A percentile compares a stretch with the other conserved stretches of the same genome.
phyloP scores from a whole-genome alignment of 2,329 filamentous ascomycete species.

The Sporothrix euskadiensis region DNA sequence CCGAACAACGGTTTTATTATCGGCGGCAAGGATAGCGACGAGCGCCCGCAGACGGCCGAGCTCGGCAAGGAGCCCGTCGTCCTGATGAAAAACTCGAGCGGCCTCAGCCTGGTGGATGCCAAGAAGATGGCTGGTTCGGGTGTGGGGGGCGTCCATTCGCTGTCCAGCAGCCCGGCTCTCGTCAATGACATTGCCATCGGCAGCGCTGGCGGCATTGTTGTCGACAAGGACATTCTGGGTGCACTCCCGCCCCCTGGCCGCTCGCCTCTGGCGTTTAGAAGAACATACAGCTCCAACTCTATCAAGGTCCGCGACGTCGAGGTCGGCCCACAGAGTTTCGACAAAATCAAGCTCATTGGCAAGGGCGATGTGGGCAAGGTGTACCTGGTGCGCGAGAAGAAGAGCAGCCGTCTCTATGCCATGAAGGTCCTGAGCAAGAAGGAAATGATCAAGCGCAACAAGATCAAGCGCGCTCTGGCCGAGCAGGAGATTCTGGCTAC shows the following conservation, averaged over 20 bases:
- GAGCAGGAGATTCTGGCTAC: constrained; percentile 98
- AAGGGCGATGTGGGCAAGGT: constrained; percentile 99
- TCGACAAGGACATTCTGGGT: constrained; percentile 55
- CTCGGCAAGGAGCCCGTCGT: constrained; percentile 78
- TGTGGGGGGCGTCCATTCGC: background rate
- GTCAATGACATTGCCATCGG: constrained; percentile 37
- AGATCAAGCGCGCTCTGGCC: constrained; percentile 96
- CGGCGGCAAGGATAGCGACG: constrained; percentile 45
- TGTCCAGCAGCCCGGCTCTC: constrained; percentile 18
- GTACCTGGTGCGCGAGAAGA: constrained; percentile 96
- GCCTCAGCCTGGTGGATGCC: constrained; percentile 50
- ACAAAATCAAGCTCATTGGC: constrained; percentile 99
- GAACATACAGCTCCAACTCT: constrained; percentile 98
- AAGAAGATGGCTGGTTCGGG: constrained; percentile 41
- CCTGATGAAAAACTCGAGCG: constrained; percentile 54
- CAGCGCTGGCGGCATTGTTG: constrained; percentile 23
- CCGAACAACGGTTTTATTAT: background rate
- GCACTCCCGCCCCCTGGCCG: constrained; percentile 68
- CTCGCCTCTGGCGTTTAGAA: constrained; percentile 74
- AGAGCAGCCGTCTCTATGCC: constrained; percentile 89
- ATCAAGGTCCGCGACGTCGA: constrained; percentile 98
- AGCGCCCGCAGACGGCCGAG: constrained; percentile 81
- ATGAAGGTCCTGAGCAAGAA: constrained; percentile 99
- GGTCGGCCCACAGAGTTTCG: constrained; percentile 91
- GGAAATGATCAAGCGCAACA: constrained; percentile 99